A percentile compares a stretch with the other conserved stretches of the same genome.
phyloP scores from a whole-genome alignment of 495 filamentous ascomycete species.

The Podospora bellae-mahoneyi region DNA sequence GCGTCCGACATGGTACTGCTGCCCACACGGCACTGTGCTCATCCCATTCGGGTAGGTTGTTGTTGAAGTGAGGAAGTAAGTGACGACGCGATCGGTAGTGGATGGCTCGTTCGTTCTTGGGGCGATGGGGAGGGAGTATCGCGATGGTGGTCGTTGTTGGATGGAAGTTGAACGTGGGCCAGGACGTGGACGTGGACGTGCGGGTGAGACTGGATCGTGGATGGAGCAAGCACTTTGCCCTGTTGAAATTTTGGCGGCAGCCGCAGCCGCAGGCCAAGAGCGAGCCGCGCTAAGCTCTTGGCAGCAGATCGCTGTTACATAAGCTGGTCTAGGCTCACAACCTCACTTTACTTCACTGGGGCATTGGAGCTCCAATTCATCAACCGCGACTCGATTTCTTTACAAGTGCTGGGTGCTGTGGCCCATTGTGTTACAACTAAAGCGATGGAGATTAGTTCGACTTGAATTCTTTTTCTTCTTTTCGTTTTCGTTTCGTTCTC shows the following conservation, averaged over 20 bases:
- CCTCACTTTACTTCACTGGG: neutral
- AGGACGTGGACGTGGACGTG: constrained; percentile 6
- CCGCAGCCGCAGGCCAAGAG: neutral
- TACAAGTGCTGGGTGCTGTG: neutral
- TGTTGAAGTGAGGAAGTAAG: neutral
- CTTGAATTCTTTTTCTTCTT: neutral
- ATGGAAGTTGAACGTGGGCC: neutral
- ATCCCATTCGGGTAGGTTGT: constrained; percentile 21
- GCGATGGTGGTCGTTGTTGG: neutral
- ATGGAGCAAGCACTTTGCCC: constrained; percentile 5
- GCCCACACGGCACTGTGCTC: constrained; percentile 20
- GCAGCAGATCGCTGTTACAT: constrained; percentile 13
- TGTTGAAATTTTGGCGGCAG: constrained; percentile 25
- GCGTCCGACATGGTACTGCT: constrained; percentile 54
- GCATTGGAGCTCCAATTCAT: neutral
- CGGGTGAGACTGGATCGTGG: constrained; percentile 5
- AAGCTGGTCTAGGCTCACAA: constrained; percentile 5
- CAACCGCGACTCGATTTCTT: neutral
- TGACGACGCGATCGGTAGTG: neutral
- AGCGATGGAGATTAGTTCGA: neutral
- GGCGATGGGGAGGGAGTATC: neutral
- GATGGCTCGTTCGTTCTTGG: constrained; percentile 9
- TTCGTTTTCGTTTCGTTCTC: neutral
- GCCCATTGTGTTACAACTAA: neutral
- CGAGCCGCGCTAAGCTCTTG: neutral